Base-by-base conservation (phyloP, 352 stramenopile species). In the Lagenidium sp. region DNA sequence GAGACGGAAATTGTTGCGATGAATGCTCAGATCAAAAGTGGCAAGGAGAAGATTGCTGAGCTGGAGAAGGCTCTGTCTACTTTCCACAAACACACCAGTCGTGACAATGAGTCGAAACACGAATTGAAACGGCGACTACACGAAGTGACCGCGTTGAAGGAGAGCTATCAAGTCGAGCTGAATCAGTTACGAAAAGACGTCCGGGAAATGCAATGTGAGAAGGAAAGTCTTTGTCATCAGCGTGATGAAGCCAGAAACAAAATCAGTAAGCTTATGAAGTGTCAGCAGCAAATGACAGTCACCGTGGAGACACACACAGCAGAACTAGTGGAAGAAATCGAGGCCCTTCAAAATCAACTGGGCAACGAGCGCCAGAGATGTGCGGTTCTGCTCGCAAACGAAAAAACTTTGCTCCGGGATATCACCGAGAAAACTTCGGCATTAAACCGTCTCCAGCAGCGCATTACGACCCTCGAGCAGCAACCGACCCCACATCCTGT, bases 271-370 rank as follows among this genome's bases (percentile, higher is more conserved):
- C 57, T 88, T 24, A 54, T 68, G 41, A 68, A 76, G 41, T 82
- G 68, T 48, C 70, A 77, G 47, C 59, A 83, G 26, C 60, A 85
- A 15, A 81, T 85, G 62, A 77, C 85, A 37, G 41, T 53, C 2
- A 77, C 76, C 18, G 64, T 65, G 0, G 76, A 85, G 35, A 59
- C 68, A 10, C 72, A 88, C 47, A 88, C 72, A 5, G 24, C 57
- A 0, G 68, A 83, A 39, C 43, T 88, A 12, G 66, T 85, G 10
- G 63, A 81, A 47, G 76, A 88, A 49, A 84, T 88, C 20, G 76
- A 88, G 47, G 53, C 55, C 16, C 43, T 82, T 1, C 72, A 88
- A 48, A 50, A 68, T 12, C 69, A 85, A 25, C 57, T 88, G 30
- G 73, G 83, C n/a, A 63, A 50, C 21, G 72, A 88, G 40, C 69